Evolutionary conservation across 176 grass and related monocot genomes (phyloP).

Genomic region (Oryza glumipatula): DNA sequence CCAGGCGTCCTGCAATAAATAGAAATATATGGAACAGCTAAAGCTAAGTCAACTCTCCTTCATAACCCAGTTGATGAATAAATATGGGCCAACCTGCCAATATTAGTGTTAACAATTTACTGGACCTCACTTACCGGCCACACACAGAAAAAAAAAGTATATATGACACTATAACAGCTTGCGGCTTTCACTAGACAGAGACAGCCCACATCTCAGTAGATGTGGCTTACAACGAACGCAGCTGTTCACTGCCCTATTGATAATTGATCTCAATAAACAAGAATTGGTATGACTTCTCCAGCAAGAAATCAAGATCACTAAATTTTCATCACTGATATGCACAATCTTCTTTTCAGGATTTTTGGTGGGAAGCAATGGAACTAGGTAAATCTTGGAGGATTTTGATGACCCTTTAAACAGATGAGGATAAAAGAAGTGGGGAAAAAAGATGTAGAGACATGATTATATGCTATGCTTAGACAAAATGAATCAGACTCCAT

Average conservation of each 20-base stretch:
- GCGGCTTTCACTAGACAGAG: neutral
- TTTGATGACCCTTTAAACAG: neutral
- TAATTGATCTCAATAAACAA: neutral
- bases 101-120: neutral
- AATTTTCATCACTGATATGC: neutral
- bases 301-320: neutral
- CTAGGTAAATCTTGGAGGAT: neutral
- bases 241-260: neutral
- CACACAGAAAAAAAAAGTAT: neutral
- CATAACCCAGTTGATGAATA: constrained; percentile 6
- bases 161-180: neutral
- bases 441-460: neutral
- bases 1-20: neutral
- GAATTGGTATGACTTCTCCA: neutral
- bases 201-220: neutral
- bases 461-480: neutral
- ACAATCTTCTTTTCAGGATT: neutral
- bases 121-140: neutral
- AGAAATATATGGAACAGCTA: neutral
- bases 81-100: neutral
- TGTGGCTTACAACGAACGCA: neutral
- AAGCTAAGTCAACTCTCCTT: constrained; percentile 17
- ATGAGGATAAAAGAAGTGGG: neutral
- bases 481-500: neutral
- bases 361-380: neutral